phyloP scores from a whole-genome alignment of 805 yeast species.

The Ogataea sp. region DNA sequence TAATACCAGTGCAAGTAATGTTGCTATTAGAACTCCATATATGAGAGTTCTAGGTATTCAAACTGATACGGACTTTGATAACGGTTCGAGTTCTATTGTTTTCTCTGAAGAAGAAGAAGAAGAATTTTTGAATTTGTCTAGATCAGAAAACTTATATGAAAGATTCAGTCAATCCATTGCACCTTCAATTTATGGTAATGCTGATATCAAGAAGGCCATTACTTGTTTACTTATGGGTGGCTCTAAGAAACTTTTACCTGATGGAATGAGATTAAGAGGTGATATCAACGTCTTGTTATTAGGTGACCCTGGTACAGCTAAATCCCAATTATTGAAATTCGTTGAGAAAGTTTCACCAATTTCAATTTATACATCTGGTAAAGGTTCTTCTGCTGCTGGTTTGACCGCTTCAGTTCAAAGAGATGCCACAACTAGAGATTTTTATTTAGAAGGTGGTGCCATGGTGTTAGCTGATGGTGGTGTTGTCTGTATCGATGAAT shows the following conservation, averaged over 20 bases:
- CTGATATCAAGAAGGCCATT: constrained; percentile 88
- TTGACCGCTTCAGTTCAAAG: constrained; percentile 94
- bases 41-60: constrained; percentile 80
- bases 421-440: constrained; percentile 87
- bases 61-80: constrained; percentile 62
- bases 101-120: constrained; percentile 94
- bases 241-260: constrained; percentile 84
- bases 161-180: constrained; percentile 86
- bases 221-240: constrained; percentile 93
- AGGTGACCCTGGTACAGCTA: constrained; percentile 99
- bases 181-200: constrained; percentile 92
- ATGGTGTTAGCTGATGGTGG: constrained; percentile 96
- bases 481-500: constrained; percentile 97
- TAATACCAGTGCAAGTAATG: constrained; percentile 41
- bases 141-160: constrained; percentile 80
- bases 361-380: constrained; percentile 95
- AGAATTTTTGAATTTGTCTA: constrained; percentile 71
- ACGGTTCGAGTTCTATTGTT: constrained; percentile 32
- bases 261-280: constrained; percentile 94
- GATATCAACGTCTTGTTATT: constrained; percentile 87
- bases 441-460: constrained; percentile 95
- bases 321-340: constrained; percentile 89
- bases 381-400: constrained; percentile 99
- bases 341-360: constrained; percentile 94
- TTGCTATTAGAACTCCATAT: constrained; percentile 91